phyloP scores from a whole-genome alignment of 306 rosid species.

The Morella rubra region DNA sequence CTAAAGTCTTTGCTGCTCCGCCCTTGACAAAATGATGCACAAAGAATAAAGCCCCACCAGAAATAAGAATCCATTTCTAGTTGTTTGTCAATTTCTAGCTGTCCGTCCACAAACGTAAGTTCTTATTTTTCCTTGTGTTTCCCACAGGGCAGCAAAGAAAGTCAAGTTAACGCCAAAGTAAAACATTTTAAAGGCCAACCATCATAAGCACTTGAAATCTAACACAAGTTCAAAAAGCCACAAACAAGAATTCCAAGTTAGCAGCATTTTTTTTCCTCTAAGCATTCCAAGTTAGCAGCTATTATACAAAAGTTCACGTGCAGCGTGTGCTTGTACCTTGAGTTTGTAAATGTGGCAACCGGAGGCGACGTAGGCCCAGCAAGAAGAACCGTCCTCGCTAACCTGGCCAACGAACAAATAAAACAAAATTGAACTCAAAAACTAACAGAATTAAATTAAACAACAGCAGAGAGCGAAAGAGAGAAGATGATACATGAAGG shows the following conservation, averaged over 20 bases:
- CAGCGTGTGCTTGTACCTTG: slow-evolving; percentile 41
- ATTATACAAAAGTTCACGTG: background rate
- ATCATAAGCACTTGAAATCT: no score
- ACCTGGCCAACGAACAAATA: slow-evolving; percentile 38
- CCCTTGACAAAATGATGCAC: no score
- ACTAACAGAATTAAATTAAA: background rate
- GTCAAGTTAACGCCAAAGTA: no score
- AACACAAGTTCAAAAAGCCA: no score
- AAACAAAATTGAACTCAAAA: background rate
- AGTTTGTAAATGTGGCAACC: slow-evolving; percentile 64
- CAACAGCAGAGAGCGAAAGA: background rate
- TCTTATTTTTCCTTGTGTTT: no score
- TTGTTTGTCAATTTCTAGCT: background rate
- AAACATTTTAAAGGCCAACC: no score
- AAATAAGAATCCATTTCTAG: background rate
- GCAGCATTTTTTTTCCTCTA: no score
- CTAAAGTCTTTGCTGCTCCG: no score
- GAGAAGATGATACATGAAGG: slow-evolving; percentile 42
- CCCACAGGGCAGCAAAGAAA: background rate
- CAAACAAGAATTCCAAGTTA: no score
- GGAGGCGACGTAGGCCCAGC: slow-evolving; percentile 73
- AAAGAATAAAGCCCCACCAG: no score
- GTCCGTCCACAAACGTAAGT: no score
- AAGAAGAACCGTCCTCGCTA: slow-evolving; percentile 37
- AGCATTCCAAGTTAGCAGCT: no score